Evolutionary conservation across 352 stramenopile species (phyloP), one percentile per base, ranked within the genome.

Genomic region (Pythium volutum): DNA sequence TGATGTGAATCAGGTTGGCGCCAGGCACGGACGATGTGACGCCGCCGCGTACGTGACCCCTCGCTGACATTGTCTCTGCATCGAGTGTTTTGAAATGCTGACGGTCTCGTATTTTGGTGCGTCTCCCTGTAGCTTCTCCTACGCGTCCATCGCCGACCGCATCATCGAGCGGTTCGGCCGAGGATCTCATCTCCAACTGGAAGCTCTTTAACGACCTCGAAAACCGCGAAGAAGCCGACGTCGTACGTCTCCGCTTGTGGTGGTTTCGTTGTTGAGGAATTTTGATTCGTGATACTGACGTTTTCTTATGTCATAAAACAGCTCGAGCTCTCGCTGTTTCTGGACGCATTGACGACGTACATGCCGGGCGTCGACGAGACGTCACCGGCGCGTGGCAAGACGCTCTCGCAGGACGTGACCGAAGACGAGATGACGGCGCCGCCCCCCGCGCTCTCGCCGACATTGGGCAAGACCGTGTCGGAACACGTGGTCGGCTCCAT

Each of bases 161-260:
- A 38, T 66, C 60, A 15, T 45, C 59, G 34, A 51, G 11, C 8
- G 18, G 45, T 27, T 62, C 63, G 26, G 41, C 59, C 1, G 84
- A 92, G 26, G 76, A 89, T 22, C 63, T 77, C 48, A 91, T 90
- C 41, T 86, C 77, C 38, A 89, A 91, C 71, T 93, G 83, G 83
- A 90, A 95, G 61, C 71, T 95, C 15, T 95, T 95, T 55, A 93
- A 91, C 55, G 83, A 95, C 62, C 70, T 95, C 14, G 85, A 95
- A 62, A 93, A 90, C 66, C 76, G 82, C 39, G 85, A 95, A 66
- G 85, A 95, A 59, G 77, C 81, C 23, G 79, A 90, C 72, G 84
- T 88, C 71, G 81, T 93, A 58, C 27, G 79, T 73, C 14, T 34
- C 14, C 49, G 15, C 6, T 8, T 46, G 16, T 29, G 31, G 22